Evolutionary conservation across 2,329 filamentous ascomycete species (phyloP).

Genomic region (Chaetomiaceae sp.): DNA sequence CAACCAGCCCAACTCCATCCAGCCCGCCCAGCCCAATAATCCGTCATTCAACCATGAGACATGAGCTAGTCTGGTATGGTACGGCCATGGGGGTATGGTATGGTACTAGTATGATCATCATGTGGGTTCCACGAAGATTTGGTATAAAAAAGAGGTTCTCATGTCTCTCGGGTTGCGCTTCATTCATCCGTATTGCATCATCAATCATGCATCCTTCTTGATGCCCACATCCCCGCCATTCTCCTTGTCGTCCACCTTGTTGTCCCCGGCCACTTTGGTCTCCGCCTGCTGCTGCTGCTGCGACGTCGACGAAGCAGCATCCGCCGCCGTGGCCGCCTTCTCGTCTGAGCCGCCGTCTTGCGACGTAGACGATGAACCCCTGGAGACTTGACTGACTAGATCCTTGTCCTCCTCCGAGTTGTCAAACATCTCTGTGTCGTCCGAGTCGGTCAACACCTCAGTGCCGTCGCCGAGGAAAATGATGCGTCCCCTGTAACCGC

Average conservation of each 20-base stretch:
- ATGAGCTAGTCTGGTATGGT: neutral
- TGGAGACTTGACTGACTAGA: constrained; percentile 75
- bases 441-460: constrained; percentile 82
- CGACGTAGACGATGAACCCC: constrained; percentile 41
- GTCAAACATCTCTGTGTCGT: constrained; percentile 93
- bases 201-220: constrained; percentile 8
- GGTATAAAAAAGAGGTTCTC: constrained; percentile 13
- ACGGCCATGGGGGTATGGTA: constrained; percentile 2
- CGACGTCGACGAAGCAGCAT: neutral
- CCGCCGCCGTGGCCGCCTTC: neutral
- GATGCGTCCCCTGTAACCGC: constrained; percentile 76
- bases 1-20: neutral
- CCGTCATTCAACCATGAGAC: neutral
- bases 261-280: neutral
- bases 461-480: constrained; percentile 95
- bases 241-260: neutral
- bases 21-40: neutral
- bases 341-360: neutral
- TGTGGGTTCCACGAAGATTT: constrained; percentile 6
- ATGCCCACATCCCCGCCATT: neutral
- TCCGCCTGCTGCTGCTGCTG: constrained; percentile 7
- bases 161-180: constrained; percentile 4
- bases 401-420: constrained; percentile 81
- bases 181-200: too few species aligned
- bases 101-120: constrained; percentile 13